Evolutionary conservation across 192 early-diverging fungal genomes (phyloP).

Genomic region (Podila clonocystis): DNA sequence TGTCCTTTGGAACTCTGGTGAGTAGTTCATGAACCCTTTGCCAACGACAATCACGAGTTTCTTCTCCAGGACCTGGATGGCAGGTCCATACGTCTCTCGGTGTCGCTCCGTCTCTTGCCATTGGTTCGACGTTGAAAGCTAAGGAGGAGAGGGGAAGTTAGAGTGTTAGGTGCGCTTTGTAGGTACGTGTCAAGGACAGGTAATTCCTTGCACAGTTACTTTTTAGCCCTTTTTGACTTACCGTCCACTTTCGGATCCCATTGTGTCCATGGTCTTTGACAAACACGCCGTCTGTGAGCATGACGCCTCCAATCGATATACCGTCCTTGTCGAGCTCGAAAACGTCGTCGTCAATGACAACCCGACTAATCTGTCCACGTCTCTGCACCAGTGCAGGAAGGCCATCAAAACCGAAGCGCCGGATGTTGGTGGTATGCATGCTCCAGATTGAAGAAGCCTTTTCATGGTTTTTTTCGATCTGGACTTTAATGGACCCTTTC

Average conservation of each 20-base stretch:
- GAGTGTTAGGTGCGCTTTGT: background rate
- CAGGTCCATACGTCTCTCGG: constrained; percentile 74
- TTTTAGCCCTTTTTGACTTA: background rate
- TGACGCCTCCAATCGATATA: background rate
- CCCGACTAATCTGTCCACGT: background rate
- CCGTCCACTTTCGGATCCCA: background rate
- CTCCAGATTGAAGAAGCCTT: constrained; percentile 46
- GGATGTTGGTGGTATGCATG: constrained; percentile 70
- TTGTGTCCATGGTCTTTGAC: background rate
- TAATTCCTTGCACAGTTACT: background rate
- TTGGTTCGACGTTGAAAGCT: constrained; percentile 4
- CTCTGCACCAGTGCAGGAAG: constrained; percentile 23
- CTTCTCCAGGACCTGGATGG: constrained; percentile 45
- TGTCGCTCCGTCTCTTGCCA: constrained; percentile 59
- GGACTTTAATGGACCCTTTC: constrained; percentile 32
- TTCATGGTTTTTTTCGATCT: constrained; percentile 16
- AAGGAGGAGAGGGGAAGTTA: constrained; percentile 1
- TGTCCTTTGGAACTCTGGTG: background rate
- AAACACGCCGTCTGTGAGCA: constrained; percentile 10
- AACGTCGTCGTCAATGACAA: constrained; percentile 43
- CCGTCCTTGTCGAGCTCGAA: constrained; percentile 48
- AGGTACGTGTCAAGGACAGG: no score
- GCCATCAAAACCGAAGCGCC: constrained; percentile 62
- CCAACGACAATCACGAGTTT: constrained; percentile 22
- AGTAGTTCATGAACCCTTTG: constrained; percentile 26